phyloP scores from a whole-genome alignment of 1,284 basidiomycete species.

The Microbotryum scabiosae region DNA sequence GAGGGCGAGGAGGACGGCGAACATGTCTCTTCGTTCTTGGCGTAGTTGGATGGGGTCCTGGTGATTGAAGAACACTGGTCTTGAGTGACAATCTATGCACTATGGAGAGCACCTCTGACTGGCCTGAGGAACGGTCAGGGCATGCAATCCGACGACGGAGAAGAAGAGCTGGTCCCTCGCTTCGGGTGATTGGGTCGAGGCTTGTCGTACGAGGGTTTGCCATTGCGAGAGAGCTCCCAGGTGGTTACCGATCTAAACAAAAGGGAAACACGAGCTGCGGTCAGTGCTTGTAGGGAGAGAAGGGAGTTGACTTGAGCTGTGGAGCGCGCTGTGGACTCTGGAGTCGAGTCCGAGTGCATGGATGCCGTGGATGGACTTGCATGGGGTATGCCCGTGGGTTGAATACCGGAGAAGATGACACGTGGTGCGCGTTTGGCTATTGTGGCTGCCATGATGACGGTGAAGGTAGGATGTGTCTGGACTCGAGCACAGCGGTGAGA shows the following conservation, averaged over 20 bases:
- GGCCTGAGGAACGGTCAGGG: conserved; percentile 64
- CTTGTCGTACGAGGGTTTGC: conserved; percentile 47
- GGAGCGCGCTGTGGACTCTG: no score
- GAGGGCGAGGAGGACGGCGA: conserved; percentile 74
- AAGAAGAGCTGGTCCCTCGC: conserved; percentile 63
- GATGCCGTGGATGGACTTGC: conserved; percentile 41
- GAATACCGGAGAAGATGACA: conserved; percentile 69
- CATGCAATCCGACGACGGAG: conserved; percentile 85
- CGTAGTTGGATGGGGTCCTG: conserved; percentile 59
- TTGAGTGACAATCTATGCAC: background rate
- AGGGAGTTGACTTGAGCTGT: background rate
- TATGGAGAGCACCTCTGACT: background rate
- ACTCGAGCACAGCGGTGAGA: no score
- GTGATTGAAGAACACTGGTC: background rate
- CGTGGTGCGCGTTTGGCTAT: background rate
- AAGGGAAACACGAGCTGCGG: background rate
- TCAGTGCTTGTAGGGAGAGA: background rate
- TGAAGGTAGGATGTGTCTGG: no score
- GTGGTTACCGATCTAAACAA: conserved; percentile 75
- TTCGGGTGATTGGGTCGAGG: conserved; percentile 56
- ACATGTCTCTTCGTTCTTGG: conserved; percentile 61
- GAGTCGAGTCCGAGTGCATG: background rate
- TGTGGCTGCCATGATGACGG: background rate
- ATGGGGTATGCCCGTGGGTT: conserved; percentile 77
- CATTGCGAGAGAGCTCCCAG: conserved; percentile 82